A percentile compares a stretch with the other conserved stretches of the same genome.
Evolutionary conservation across 2,329 filamentous ascomycete species (phyloP).

Genomic region (Camillea tinctor): DNA sequence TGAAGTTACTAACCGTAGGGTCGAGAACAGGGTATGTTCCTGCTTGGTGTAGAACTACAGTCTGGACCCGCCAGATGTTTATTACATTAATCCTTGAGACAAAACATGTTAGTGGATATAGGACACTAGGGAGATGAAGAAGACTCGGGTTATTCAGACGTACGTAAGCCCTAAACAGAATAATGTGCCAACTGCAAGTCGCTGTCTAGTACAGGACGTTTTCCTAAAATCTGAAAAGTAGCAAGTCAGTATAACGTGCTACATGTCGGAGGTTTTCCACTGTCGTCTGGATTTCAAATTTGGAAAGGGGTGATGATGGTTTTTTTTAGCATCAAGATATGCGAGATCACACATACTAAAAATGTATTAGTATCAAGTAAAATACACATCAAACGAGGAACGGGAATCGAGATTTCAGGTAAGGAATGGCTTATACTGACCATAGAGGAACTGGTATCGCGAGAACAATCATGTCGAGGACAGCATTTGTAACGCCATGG

Average conservation of each 20-base stretch:
- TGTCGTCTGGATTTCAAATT: background rate
- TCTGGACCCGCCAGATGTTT: slow-evolving; percentile 33
- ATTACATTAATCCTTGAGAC: slow-evolving; percentile 26
- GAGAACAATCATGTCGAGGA: slow-evolving; percentile 33
- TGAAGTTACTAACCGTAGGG: slow-evolving; percentile 21
- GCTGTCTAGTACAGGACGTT: background rate
- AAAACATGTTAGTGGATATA: background rate
- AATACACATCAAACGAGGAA: background rate
- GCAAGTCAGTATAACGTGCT: background rate
- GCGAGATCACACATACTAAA: background rate
- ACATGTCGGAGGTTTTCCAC: background rate
- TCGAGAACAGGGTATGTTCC: slow-evolving; percentile 35
- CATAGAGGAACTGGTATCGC: slow-evolving; percentile 32
- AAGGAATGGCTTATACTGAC: background rate
- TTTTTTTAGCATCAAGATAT: background rate
- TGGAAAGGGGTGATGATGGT: background rate
- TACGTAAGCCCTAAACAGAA: slow-evolving; percentile 28
- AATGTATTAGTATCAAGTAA: background rate
- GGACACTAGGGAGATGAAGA: background rate
- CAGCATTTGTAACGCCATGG: slow-evolving; percentile 32
- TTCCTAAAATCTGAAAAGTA: background rate
- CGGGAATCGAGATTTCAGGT: background rate
- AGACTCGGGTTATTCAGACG: slow-evolving; percentile 9
- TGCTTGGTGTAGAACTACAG: slow-evolving; percentile 29
- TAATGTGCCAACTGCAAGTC: background rate